Evolutionary conservation across 345 rosid species (phyloP).

Genomic region (Gossypium sturtianum): DNA sequence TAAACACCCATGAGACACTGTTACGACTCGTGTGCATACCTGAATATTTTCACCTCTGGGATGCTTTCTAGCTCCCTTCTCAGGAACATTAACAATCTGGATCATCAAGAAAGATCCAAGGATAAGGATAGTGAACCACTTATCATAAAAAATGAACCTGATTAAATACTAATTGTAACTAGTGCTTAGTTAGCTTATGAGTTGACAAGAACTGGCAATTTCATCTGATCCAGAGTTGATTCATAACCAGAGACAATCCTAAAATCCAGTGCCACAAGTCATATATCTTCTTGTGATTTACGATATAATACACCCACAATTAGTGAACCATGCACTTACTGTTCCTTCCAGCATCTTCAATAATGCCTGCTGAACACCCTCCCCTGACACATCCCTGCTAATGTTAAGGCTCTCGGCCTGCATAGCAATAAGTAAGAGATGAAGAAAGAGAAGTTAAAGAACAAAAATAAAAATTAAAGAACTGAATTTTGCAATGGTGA

Average conservation of each 20-base stretch:
- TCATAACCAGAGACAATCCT: conserved; percentile 1
- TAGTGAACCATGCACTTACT: conserved; percentile 40
- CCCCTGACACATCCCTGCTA: conserved; percentile 99
- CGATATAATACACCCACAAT: background rate
- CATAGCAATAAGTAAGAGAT: conserved; percentile 14
- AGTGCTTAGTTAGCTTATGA: background rate
- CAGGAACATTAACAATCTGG: conserved; percentile 96
- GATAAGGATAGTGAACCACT: conserved; percentile 7
- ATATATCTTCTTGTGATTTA: conserved; percentile 6
- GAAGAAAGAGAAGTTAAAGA: background rate
- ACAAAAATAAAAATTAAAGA: background rate
- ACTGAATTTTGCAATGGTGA: background rate
- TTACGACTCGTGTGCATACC: conserved; percentile 33
- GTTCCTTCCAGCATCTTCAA: conserved; percentile 99
- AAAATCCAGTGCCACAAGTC: background rate
- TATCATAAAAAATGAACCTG: background rate
- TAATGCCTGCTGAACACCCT: conserved; percentile 98
- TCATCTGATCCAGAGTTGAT: conserved; percentile 1
- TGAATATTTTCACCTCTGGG: conserved; percentile 99
- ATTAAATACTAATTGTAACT: background rate
- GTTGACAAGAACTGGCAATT: background rate
- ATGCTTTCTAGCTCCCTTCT: conserved; percentile 98
- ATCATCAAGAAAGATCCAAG: conserved; percentile 8
- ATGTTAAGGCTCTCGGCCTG: conserved; percentile 98
- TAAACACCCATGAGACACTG: background rate